Evolutionary conservation across 2,329 filamentous ascomycete species (phyloP), one percentile per base, ranked within the genome.

Genomic region (Dactylellina drechsleri): DNA sequence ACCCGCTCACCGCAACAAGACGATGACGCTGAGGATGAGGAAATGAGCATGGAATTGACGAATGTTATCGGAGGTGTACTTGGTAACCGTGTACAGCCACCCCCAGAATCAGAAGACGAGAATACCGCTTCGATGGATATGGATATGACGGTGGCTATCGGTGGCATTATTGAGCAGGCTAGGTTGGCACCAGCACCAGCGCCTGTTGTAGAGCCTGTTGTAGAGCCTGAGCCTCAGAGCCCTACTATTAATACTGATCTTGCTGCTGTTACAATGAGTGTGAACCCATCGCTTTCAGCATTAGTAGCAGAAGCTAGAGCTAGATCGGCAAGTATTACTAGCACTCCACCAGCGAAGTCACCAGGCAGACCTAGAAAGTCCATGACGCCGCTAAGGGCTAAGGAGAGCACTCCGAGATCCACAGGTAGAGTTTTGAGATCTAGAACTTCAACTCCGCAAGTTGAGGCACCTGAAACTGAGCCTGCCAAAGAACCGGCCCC

Each of bases 41-140:
- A 78, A 12, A 78, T 79, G 61, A 80, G 78, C 2, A 97, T 98
- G 94, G 94, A 98, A 79, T 92, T 97, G 6, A 97, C 94, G 1
- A 88, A 88, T 65, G 92, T 88, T 7, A 85, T 96, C 62, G 94
- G 94, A 7, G 87, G 90, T 2, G 97, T 98, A 64, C 82, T 97
- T 18, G 58, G 64, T 77, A 50, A 53, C 53, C 41, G 57, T 20
- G 57, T 4, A 18, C 54, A 43, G 67, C 36, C 18, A 18, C 36
- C 20, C 31, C 59, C n/a, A 54, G 66, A 71, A 12, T 45, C 47
- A 5, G 71, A 75, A 23, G 54, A 47, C 28, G 71, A 75, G 26
- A 68, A 68, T 52, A 75, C 71, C 36, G 60, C 82, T 59, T 88
- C 87, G 0, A 84, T 86, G 80, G 87, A 85, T 0, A 91, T 91